These are phyloP conservation scores for Neurospora discreta DNA, from an alignment of 495 filamentous ascomycete species.

Conservation along the genomic window DNA sequence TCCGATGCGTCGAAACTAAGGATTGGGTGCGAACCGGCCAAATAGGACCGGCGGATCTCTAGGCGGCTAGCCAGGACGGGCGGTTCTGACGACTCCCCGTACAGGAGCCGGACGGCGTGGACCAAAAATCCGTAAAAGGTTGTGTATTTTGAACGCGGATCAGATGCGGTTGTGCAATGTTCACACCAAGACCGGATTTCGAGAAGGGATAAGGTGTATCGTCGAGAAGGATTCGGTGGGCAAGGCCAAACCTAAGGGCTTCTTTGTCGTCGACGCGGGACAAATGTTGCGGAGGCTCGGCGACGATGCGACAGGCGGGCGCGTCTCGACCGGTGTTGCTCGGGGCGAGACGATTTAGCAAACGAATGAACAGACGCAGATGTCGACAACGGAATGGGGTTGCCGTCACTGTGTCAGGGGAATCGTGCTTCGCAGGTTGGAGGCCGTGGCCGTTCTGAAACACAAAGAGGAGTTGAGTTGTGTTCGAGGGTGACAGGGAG, in stretches of 20 bases:
- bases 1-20: slow-evolving; percentile 23
- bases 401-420: slow-evolving; percentile 6
- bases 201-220: slow-evolving; percentile 6
- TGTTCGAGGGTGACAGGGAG: slow-evolving; percentile 23
- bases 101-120: slow-evolving; percentile 12
- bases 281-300: background rate
- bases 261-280: background rate
- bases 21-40: slow-evolving; percentile 25
- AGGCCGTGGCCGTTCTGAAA: slow-evolving; percentile 33
- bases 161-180: background rate
- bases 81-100: slow-evolving; percentile 15
- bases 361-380: background rate
- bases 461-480: slow-evolving; percentile 29
- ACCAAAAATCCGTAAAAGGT: background rate
- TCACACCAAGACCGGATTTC: slow-evolving; percentile 6
- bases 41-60: slow-evolving; percentile 29
- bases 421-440: slow-evolving; percentile 19
- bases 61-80: slow-evolving; percentile 28
- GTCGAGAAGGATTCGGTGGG: background rate
- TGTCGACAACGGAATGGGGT: slow-evolving; percentile 12
- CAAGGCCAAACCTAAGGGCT: background rate
- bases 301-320: background rate
- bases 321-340: background rate
- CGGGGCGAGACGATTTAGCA: background rate
- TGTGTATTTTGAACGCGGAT: background rate